phyloP scores from a whole-genome alignment of 352 stramenopile species.

The Phytopythium ostracodes region DNA sequence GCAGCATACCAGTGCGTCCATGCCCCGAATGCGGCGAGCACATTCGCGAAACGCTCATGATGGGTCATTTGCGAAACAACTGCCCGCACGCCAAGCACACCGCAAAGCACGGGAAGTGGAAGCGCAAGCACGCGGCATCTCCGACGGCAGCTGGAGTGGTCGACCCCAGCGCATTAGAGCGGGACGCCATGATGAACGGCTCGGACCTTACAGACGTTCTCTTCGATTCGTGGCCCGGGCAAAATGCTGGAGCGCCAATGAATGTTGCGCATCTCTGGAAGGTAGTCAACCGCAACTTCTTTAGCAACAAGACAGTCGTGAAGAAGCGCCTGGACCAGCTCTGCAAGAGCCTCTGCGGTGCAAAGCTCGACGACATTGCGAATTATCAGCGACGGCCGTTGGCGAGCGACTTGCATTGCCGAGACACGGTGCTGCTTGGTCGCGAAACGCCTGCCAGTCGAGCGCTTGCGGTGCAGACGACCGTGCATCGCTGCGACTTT shows the following conservation, averaged over 20 bases:
- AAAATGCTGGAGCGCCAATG: slow-evolving; percentile 63
- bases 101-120: slow-evolving; percentile 33
- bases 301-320: slow-evolving; percentile 46
- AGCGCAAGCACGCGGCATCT: slow-evolving; percentile 31
- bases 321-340: slow-evolving; percentile 75
- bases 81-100: slow-evolving; percentile 34
- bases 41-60: slow-evolving; percentile 62
- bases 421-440: slow-evolving; percentile 59
- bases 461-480: slow-evolving; percentile 38
- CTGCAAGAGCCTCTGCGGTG: slow-evolving; percentile 59
- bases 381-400: slow-evolving; percentile 29
- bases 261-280: slow-evolving; percentile 81
- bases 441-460: slow-evolving; percentile 20
- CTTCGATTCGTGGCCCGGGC: slow-evolving; percentile 78
- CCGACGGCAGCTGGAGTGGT: slow-evolving; percentile 10
- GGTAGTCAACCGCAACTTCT: slow-evolving; percentile 67
- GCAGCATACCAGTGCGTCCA: slow-evolving; percentile 21
- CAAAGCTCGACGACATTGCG: slow-evolving; percentile 60
- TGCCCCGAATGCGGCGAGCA: slow-evolving; percentile 68
- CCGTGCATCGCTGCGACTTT: slow-evolving; percentile 74
- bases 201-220: slow-evolving; percentile 65
- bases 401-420: slow-evolving; percentile 48
- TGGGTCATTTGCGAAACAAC: slow-evolving; percentile 59
- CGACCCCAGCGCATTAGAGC: slow-evolving; percentile 24
- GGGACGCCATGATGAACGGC: slow-evolving; percentile 7